Evolutionary conservation across 169 alveolate genomes (phyloP).

Genomic region (Plasmodium knowlesi): DNA sequence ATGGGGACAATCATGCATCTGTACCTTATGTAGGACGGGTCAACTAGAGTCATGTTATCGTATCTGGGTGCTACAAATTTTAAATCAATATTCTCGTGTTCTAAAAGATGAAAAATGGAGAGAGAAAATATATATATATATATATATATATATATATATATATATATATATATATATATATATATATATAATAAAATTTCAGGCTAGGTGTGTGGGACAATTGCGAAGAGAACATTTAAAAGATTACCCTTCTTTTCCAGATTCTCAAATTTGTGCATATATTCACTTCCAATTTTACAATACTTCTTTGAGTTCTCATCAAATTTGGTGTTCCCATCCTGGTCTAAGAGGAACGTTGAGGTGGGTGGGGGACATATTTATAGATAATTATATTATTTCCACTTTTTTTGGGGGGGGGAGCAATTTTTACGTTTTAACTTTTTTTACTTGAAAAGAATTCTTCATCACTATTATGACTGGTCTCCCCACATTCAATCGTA

Average conservation of each 20-base stretch:
- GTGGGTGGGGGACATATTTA: not conserved
- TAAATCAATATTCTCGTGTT: constrained; percentile 5
- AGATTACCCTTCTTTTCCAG: constrained; percentile 43
- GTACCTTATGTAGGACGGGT: constrained; percentile 58
- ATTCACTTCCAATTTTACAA: constrained; percentile 6
- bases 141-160: too few species aligned
- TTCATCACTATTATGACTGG: not conserved
- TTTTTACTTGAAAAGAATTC: not conserved
- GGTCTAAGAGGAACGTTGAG: not conserved
- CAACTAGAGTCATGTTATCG: not conserved
- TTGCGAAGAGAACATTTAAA: not conserved
- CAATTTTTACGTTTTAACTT: not conserved
- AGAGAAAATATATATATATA: not conserved
- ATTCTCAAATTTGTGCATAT: constrained; percentile 44
- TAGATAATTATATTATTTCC: not conserved
- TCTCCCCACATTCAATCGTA: not conserved
- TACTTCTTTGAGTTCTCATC: constrained; percentile 6
- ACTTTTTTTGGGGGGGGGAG: not conserved
- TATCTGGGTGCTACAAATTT: constrained; percentile 3
- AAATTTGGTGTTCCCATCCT: not conserved
- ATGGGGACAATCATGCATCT: not conserved
- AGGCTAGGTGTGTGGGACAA: not conserved
- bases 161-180: too few species aligned
- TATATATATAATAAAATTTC: not conserved
- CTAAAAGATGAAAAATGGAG: constrained; percentile 6